A percentile compares a stretch with the other conserved stretches of the same genome.
Evolutionary conservation across 495 filamentous ascomycete species (phyloP).

Genomic region (Xylaria bambusicola): DNA sequence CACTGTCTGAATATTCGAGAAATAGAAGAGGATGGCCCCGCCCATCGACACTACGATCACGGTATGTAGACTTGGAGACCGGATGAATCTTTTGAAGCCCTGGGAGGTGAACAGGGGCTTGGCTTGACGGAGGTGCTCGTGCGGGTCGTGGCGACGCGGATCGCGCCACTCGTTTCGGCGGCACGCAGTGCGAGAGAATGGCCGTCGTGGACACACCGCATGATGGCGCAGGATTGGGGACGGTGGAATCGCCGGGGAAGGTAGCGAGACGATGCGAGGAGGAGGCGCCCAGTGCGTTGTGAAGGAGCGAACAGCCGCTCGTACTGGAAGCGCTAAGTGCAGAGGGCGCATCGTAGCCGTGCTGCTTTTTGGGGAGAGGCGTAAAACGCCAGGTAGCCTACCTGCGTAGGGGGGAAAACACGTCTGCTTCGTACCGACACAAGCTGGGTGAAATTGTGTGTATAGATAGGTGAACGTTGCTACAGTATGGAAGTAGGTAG

Average conservation of each 20-base stretch:
- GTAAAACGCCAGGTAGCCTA: background rate
- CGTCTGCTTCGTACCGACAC: no score
- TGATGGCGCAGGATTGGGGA: background rate
- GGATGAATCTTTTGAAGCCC: slow-evolving; percentile 23
- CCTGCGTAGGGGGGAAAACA: no score
- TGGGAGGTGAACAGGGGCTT: slow-evolving; percentile 42
- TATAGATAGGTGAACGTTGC: no score
- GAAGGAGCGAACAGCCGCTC: background rate
- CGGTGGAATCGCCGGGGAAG: background rate
- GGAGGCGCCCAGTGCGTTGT: background rate
- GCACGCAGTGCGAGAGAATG: slow-evolving; percentile 27
- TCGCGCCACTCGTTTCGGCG: slow-evolving; percentile 29
- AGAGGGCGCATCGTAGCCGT: slow-evolving; percentile 8
- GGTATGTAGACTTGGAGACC: slow-evolving; percentile 35
- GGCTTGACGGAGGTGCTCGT: slow-evolving; percentile 34
- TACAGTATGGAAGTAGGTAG: no score
- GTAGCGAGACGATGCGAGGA: background rate
- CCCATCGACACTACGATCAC: slow-evolving; percentile 36
- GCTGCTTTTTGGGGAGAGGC: background rate
- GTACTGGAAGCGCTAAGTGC: background rate
- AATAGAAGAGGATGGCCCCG: slow-evolving; percentile 59
- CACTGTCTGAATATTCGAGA: slow-evolving; percentile 74
- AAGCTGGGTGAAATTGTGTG: no score
- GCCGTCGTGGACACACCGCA: slow-evolving; percentile 2
- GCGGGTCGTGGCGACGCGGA: slow-evolving; percentile 25